Conservation (phyloP, 805 yeast genomes). For the Metschnikowia borealis region DNA sequence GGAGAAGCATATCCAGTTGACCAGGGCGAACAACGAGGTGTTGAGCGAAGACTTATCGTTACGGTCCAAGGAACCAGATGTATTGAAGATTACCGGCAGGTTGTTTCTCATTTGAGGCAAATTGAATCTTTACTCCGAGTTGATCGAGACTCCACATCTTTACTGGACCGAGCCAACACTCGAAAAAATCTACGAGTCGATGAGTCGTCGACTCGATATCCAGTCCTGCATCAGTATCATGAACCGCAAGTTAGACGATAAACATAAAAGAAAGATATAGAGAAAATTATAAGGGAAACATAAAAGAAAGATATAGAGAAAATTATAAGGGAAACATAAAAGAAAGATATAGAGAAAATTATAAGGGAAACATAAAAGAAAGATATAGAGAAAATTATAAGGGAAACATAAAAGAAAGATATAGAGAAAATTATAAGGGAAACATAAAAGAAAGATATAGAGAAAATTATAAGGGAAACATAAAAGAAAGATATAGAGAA, state of each 20-base stretch:
- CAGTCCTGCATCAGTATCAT: conserved; percentile 71
- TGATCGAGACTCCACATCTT: conserved; percentile 87
- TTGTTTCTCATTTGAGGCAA: conserved; percentile 75
- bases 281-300: no score
- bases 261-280: no score
- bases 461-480: no score
- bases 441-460: no score
- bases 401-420: no score
- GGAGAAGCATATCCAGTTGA: conserved; percentile 61
- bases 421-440: no score
- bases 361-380: no score
- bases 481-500: no score
- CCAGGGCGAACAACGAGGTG: conserved; percentile 60
- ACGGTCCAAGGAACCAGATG: conserved; percentile 50
- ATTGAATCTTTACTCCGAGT: conserved; percentile 78
- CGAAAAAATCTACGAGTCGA: conserved; percentile 68
- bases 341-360: no score
- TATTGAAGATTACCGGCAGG: conserved; percentile 67
- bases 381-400: no score
- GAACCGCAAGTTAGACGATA: conserved; percentile 81
- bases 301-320: no score
- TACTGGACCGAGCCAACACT: conserved; percentile 91
- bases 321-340: no score
- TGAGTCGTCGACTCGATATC: conserved; percentile 71
- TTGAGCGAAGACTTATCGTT: conserved; percentile 57